Evolutionary conservation across 2,329 filamentous ascomycete species (phyloP).

Genomic region (Stemphylium beticola): DNA sequence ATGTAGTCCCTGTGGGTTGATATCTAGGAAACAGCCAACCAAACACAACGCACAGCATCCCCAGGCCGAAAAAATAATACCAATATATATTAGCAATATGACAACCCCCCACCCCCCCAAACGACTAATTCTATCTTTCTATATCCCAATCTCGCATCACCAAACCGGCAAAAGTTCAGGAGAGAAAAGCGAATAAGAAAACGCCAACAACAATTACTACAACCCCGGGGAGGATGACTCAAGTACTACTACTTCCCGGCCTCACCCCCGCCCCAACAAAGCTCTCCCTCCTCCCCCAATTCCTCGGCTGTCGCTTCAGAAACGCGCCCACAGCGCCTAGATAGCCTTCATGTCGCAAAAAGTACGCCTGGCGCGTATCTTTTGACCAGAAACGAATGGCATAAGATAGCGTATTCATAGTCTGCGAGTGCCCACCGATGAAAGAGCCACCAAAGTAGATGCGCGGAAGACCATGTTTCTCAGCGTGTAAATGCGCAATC

Average conservation of each 20-base stretch:
- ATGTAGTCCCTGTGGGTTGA: too few species aligned
- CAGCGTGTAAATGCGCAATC: conserved; percentile 95
- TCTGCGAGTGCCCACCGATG: conserved; percentile 94
- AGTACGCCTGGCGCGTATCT: conserved; percentile 92
- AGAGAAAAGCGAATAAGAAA: neutral
- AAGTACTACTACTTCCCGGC: neutral
- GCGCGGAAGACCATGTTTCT: conserved; percentile 86
- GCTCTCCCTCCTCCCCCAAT: conserved; percentile 87
- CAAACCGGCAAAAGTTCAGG: too few species aligned
- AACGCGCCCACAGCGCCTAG: conserved; percentile 94
- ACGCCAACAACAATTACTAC: too few species aligned
- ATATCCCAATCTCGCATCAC: neutral
- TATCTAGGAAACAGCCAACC: too few species aligned
- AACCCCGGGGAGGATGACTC: neutral
- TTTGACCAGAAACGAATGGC: conserved; percentile 98
- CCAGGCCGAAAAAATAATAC: too few species aligned
- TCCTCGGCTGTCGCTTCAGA: conserved; percentile 84
- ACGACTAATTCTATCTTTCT: too few species aligned
- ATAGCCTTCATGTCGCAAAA: conserved; percentile 93
- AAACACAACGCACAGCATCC: too few species aligned
- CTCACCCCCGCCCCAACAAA: conserved; percentile 47
- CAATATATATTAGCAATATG: too few species aligned
- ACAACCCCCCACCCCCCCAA: too few species aligned
- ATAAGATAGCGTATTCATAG: conserved; percentile 96
- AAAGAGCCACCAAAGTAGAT: conserved; percentile 99